phyloP scores from a whole-genome alignment of 2,329 filamentous ascomycete species.

The Aspergillus thermomutatus region DNA sequence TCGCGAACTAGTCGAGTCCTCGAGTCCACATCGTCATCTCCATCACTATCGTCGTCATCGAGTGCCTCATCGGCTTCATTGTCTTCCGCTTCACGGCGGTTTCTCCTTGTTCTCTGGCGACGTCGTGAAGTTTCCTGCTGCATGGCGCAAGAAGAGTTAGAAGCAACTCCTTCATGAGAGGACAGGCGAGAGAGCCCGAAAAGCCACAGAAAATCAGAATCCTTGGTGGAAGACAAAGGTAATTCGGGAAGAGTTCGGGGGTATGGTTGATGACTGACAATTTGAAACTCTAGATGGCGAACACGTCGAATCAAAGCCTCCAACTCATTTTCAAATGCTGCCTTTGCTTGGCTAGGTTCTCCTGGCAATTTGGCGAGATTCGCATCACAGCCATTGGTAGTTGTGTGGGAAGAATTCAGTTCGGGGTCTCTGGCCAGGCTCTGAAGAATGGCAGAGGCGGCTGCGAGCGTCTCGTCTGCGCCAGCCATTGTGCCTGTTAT shows the following conservation, averaged over 20 bases:
- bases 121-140: constrained; percentile 38
- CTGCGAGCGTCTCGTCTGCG: constrained; percentile 47
- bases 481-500: constrained; percentile 43
- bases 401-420: constrained; percentile 28
- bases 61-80: constrained; percentile 27
- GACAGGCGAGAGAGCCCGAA: constrained; percentile 33
- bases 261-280: constrained; percentile 53
- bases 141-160: constrained; percentile 29
- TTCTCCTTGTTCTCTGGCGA: constrained; percentile 35
- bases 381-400: constrained; percentile 49
- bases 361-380: constrained; percentile 71
- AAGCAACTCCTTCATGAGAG: constrained; percentile 33
- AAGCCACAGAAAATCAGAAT: constrained; percentile 30
- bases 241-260: constrained; percentile 79
- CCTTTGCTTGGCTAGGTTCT: constrained; percentile 69
- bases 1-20: constrained; percentile 58
- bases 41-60: constrained; percentile 34
- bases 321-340: constrained; percentile 76
- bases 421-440: constrained; percentile 43
- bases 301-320: constrained; percentile 73
- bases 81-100: constrained; percentile 30
- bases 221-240: constrained; percentile 55
- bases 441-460: constrained; percentile 45
- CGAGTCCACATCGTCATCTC: constrained; percentile 52
- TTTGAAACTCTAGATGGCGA: constrained; percentile 76